Evolutionary conservation across 495 filamentous ascomycete species (phyloP).

Genomic region (Podospora comata): DNA sequence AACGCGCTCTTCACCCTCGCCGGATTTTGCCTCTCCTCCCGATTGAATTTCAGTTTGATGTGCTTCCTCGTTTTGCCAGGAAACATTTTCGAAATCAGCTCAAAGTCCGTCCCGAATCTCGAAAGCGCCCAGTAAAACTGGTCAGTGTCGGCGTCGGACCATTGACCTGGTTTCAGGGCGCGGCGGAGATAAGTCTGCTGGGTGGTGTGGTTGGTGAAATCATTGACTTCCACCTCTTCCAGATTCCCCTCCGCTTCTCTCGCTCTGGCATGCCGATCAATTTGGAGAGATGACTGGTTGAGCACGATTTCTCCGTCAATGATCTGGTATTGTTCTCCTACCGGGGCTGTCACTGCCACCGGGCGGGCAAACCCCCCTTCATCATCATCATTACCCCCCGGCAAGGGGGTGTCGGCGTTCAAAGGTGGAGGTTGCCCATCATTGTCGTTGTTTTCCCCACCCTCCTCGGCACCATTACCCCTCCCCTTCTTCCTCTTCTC

Average conservation of each 20-base stretch:
- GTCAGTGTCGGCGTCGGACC: conserved; percentile 75
- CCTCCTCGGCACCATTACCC: conserved; percentile 17
- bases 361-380: background rate
- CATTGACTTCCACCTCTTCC: conserved; percentile 75
- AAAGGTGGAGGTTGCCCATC: background rate
- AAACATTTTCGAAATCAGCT: conserved; percentile 82
- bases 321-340: conserved; percentile 46
- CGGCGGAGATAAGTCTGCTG: conserved; percentile 69
- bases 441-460: conserved; percentile 14
- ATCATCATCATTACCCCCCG: conserved; percentile 10
- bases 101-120: conserved; percentile 93
- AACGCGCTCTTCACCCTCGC: conserved; percentile 66
- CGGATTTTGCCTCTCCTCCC: conserved; percentile 79
- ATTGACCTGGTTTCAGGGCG: conserved; percentile 60
- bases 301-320: conserved; percentile 83
- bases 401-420: conserved; percentile 2
- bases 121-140: conserved; percentile 78
- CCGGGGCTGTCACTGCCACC: conserved; percentile 12
- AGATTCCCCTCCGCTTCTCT: conserved; percentile 52
- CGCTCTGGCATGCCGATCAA: conserved; percentile 74
- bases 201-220: conserved; percentile 74
- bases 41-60: conserved; percentile 89
- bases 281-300: conserved; percentile 69
- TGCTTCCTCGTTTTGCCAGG: conserved; percentile 67
- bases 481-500: conserved; percentile 32